Base-by-base conservation (phyloP, 306 rosid species). In the Casuarina equisetifolia region DNA sequence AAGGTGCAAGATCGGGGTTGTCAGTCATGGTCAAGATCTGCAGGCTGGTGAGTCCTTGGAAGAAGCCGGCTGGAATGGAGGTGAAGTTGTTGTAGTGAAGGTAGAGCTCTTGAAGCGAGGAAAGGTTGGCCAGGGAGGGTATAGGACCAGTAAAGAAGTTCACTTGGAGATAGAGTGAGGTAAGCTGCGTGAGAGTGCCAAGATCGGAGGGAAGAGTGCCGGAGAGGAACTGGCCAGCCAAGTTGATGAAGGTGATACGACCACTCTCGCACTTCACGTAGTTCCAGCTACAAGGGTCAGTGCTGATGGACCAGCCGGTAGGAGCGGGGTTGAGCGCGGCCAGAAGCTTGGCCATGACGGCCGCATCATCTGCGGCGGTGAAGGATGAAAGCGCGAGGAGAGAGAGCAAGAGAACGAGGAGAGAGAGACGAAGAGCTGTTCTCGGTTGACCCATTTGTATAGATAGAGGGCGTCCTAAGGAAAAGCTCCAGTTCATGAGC, bases 401-500 rank as follows among this genome's bases (percentile, higher is more conserved):
- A 25, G 32, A 25, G 32, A 25, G 32, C 1, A 1, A 25, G 32
- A 25, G 10, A 35, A 75, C 6, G 32, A 57, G 48, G 61, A 68
- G 4, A 48, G 73, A 67, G 77, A 85, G 81, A 83, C 83, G 72
- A 4, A 25, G 36, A 53, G 87, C 80, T 85, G 87, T 76, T 86
- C 80, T 77, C 46, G 76, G 78, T 5, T 3, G 61, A 71, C 86
- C 87, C 98, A 93, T 91, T 81, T 76, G 13, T 57, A 82, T 71
- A 49, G 51, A 51, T 82, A 19, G 75, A 57, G 70, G 67, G 74
- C 72, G 73, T 5, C 3, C 36, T 39, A 40, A 39, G 53, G 74
- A 20, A 3, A 97, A 95, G 5, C 99, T 97, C 89, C 92, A 80
- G 92, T 95, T 95, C 99, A 95, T 95, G 78, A 95, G 83, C 66